Evolutionary conservation across 1,139 yeast genomes (phyloP), one percentile per base, ranked within the genome.

Genomic region (Scheffersomyces parashehatae): DNA sequence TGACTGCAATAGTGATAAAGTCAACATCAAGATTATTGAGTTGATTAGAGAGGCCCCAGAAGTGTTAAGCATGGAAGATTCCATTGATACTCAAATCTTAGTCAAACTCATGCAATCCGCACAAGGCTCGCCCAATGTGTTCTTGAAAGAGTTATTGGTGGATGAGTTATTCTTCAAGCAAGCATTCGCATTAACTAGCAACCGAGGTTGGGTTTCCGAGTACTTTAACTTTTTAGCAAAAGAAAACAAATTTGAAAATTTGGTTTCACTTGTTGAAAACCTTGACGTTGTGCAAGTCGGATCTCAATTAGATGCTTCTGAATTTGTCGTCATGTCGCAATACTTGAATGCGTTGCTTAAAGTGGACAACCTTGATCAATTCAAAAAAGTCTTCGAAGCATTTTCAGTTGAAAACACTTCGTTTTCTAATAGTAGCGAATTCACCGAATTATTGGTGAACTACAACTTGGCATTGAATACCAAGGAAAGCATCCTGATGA

Each of bases 1-100:
- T 12, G 43, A 48, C 1, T 58, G 59, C 40, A 55, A 64, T 26
- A 49, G 58, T 35, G 77, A 69, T 40, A 62, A 62, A 35, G 52
- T 69, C 10, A 62, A 59, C 37, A 60, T 70, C 32, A 61, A 61
- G 16, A 37, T 62, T 2, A 42, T 58, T 13, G 57, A 60, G 34
- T 53, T 49, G 39, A 38, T 62, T 13, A 37, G 45, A n/a, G 38
- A 38, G 4, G 37, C 45, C 32, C 45, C 53, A 5, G 15, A 15
- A 10, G n/a, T 31, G 12, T 31, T 31, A 37, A 11, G 14, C 20
- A 31, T 15, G 15, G 35, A 24, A 5, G 9, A 13, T 10, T 7
- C 24, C 5, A 31, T 45, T 28, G 46, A 51, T n/a, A 43, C 52
- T 29, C 40, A 40, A 10, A 42, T 51, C 3, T 46, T 65, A 37